Percentiles rank a stretch among this genome's conserved stretches.
Conservation (phyloP, 257 asterid species). For the Petrea volubilis region DNA sequence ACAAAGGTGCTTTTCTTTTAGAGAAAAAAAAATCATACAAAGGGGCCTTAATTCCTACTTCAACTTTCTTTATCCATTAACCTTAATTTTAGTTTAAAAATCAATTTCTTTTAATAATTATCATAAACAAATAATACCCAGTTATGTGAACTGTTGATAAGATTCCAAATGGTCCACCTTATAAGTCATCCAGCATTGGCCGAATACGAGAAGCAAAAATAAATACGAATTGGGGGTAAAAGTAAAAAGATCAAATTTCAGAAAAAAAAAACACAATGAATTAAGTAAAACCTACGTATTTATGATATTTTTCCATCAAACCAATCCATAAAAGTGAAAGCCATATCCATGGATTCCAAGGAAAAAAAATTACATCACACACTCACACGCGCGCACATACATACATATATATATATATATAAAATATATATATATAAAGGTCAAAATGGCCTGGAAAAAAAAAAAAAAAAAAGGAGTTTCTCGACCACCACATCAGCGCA, state of each 20-base stretch:
- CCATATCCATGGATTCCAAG: neutral
- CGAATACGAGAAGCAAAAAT: neutral
- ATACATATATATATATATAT: no score
- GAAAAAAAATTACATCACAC: neutral
- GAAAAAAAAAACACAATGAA: no score
- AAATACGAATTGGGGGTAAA: neutral
- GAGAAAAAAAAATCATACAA: no score
- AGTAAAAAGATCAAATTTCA: neutral
- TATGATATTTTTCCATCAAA: neutral
- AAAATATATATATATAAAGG: neutral
- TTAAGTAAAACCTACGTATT: neutral
- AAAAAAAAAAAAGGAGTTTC: no score
- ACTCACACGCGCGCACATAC: neutral
- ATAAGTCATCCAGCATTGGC: no score
- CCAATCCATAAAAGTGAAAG: neutral
- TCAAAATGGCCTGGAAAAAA: neutral
- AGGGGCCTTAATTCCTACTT: no score
- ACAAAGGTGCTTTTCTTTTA: no score
- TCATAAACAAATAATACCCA: neutral
- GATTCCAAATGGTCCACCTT: no score
- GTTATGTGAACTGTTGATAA: no score
- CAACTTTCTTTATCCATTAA: no score
- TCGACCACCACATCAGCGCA: constrained; percentile 10
- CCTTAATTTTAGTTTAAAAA: no score
- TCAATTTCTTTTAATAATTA: neutral